These are phyloP conservation scores for Styphnolobium japonicum DNA, from an alignment of 306 rosid genomes.

Conservation along the genomic window DNA sequence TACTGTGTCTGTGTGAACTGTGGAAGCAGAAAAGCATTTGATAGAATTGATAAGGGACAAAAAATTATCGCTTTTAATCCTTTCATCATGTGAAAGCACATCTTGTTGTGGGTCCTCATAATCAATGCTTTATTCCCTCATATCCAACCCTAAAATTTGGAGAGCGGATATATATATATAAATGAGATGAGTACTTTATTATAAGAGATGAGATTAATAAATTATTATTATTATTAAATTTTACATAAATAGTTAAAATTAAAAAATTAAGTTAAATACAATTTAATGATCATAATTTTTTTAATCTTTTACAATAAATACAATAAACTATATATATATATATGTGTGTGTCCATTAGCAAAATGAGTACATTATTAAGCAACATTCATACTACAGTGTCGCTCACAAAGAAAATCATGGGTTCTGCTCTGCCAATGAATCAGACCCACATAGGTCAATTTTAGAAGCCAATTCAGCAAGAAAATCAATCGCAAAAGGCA, in stretches of 20 bases:
- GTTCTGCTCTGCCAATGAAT: slow-evolving; percentile 32
- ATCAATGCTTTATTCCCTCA: slow-evolving; percentile 49
- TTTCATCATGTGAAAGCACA: slow-evolving; percentile 34
- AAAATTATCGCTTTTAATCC: slow-evolving; percentile 29
- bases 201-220: too few species aligned
- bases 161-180: neutral
- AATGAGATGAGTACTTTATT: too few species aligned
- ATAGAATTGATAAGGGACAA: slow-evolving; percentile 14
- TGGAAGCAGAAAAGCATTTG: slow-evolving; percentile 28
- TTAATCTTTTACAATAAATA: too few species aligned
- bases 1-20: slow-evolving; percentile 16
- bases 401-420: neutral
- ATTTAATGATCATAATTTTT: too few species aligned
- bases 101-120: slow-evolving; percentile 42
- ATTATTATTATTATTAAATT: too few species aligned
- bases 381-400: neutral
- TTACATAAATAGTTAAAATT: too few species aligned
- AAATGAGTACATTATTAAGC: neutral
- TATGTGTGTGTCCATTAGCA: too few species aligned
- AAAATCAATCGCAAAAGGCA: slow-evolving; percentile 31
- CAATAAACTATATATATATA: too few species aligned
- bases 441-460: slow-evolving; percentile 36
- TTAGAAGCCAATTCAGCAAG: slow-evolving; percentile 34
- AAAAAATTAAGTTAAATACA: too few species aligned
- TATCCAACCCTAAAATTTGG: slow-evolving; percentile 19